Evolutionary conservation across 257 asterid species (phyloP).

Genomic region (Verbena officinalis): DNA sequence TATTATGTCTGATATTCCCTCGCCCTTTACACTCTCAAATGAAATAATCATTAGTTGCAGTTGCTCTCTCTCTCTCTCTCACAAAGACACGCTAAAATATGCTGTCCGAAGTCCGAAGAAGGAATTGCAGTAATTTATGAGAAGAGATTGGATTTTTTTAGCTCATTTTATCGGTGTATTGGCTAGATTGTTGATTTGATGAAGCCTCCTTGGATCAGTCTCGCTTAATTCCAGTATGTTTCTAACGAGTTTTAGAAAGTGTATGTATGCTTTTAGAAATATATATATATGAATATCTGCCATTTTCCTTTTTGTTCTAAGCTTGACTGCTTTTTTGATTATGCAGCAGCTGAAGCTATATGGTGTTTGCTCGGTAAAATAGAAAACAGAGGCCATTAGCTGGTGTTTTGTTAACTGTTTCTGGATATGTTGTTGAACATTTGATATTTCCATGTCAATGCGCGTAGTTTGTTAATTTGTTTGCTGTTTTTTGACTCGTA

Average conservation of each 20-base stretch:
- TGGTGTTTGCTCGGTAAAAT: background rate
- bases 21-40: background rate
- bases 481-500: background rate
- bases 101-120: constrained; percentile 28
- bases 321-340: background rate
- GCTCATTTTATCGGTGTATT: background rate
- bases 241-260: constrained; percentile 11
- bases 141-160: constrained; percentile 12
- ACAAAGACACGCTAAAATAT: constrained; percentile 17
- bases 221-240: constrained; percentile 47
- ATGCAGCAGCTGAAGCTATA: constrained; percentile 17
- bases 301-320: too few species aligned
- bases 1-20: background rate
- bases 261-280: background rate
- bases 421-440: too few species aligned
- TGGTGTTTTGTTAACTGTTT: too few species aligned
- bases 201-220: constrained; percentile 60
- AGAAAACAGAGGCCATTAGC: too few species aligned
- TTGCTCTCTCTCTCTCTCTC: constrained; percentile 24
- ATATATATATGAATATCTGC: too few species aligned
- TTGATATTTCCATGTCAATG: too few species aligned
- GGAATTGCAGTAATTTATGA: background rate
- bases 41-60: background rate
- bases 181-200: constrained; percentile 35
- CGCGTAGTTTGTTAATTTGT: background rate